phyloP scores from a whole-genome alignment of 352 stramenopile genomes.

The Blastocystis sp. region DNA sequence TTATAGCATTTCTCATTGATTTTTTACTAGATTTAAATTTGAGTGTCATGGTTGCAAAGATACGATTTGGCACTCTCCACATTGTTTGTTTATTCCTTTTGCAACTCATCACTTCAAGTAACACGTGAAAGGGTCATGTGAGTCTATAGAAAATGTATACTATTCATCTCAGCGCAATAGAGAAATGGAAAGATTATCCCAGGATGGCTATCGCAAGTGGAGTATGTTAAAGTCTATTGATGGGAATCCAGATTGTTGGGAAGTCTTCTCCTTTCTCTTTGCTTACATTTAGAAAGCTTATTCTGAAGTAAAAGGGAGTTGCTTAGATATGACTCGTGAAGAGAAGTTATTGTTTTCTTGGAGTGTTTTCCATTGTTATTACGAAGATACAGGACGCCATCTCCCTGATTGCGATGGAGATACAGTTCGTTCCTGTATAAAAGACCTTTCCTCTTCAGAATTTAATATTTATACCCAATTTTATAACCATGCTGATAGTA shows the following conservation, averaged over 20 bases:
- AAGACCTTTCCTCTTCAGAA: not conserved
- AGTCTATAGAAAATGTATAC: not conserved
- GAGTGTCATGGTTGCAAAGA: not conserved
- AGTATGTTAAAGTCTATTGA: not conserved
- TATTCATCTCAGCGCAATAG: slow-evolving; percentile 20
- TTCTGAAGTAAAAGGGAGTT: not conserved
- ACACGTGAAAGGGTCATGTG: not conserved
- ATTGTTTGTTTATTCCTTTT: not conserved
- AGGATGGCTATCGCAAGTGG: not conserved
- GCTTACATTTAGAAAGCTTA: slow-evolving; percentile 3
- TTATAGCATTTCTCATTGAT: not conserved
- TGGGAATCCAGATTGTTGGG: slow-evolving; percentile 27
- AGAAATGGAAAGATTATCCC: not conserved
- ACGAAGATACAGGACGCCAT: not conserved
- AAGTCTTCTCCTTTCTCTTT: not conserved
- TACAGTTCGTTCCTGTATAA: not conserved
- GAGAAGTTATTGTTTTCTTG: slow-evolving; percentile 40
- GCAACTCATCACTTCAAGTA: not conserved
- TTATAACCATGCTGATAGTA: slow-evolving; percentile 41
- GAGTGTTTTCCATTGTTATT: slow-evolving; percentile 30
- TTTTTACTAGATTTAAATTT: not conserved
- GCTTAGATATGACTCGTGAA: slow-evolving; percentile 40
- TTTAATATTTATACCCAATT: slow-evolving; percentile 59
- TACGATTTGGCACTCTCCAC: not conserved
- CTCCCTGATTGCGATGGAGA: not conserved